A percentile compares a stretch with the other conserved stretches of the same genome.
These are phyloP conservation scores for Cryptococcus hybrid DNA, from an alignment of 1,284 basidiomycete species.

Conservation along the genomic window DNA sequence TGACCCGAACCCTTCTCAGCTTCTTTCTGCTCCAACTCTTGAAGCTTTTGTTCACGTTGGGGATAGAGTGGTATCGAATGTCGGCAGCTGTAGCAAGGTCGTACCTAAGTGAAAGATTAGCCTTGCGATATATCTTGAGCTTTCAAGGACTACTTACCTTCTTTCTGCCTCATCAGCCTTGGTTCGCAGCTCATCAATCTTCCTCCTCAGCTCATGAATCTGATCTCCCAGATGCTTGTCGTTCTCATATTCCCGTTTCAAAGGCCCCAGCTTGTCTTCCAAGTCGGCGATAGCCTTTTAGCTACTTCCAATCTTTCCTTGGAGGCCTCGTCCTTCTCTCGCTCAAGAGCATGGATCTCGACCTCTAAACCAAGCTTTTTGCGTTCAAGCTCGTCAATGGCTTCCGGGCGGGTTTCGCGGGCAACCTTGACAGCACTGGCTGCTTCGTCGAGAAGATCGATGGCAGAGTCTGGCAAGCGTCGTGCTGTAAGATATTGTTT, in stretches of 20 bases:
- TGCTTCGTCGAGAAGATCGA: constrained; percentile 92
- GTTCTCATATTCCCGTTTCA: constrained; percentile 84
- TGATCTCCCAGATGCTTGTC: constrained; percentile 86
- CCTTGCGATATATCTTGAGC: background rate
- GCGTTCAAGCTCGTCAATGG: constrained; percentile 90
- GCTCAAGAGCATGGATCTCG: constrained; percentile 91
- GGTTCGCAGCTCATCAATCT: constrained; percentile 86
- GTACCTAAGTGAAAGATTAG: constrained; percentile 42
- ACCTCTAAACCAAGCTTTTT: constrained; percentile 90
- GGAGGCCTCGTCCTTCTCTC: constrained; percentile 87
- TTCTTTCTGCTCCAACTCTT: constrained; percentile 55
- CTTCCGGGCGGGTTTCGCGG: constrained; percentile 91
- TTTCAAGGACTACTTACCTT: constrained; percentile 41
- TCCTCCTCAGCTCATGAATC: constrained; percentile 72
- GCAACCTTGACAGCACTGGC: constrained; percentile 75
- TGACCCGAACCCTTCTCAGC: constrained; percentile 49
- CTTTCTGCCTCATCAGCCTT: constrained; percentile 96
- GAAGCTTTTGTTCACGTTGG: constrained; percentile 75
- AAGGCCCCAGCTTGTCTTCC: constrained; percentile 85
- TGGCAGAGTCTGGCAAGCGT: constrained; percentile 84
- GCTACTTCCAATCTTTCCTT: constrained; percentile 81
- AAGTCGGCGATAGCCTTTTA: constrained; percentile 79
- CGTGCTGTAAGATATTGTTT: constrained; percentile 89
- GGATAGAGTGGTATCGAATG: constrained; percentile 91
- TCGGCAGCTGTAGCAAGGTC: constrained; percentile 86